phyloP scores from a whole-genome alignment of 306 rosid genomes.

The Rosa multiflora region DNA sequence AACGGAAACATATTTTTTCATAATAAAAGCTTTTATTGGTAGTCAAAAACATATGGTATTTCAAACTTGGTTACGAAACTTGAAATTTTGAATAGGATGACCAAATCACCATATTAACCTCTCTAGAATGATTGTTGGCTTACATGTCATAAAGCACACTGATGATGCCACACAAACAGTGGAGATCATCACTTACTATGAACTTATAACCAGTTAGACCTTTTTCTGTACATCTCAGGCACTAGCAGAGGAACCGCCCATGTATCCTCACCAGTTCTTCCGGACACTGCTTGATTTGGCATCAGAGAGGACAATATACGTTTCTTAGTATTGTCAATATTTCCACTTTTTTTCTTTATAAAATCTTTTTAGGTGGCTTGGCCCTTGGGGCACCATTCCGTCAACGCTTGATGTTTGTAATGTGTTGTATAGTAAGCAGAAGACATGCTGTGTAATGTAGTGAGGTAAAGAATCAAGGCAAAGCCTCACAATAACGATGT shows the following conservation, averaged over 20 bases:
- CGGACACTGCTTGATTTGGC: conserved; percentile 81
- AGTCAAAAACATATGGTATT: not conserved
- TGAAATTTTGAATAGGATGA: conserved; percentile 12
- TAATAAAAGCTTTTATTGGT: not conserved
- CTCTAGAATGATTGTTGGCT: not conserved
- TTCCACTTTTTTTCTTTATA: conserved; percentile 18
- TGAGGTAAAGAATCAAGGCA: not conserved
- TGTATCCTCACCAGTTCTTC: conserved; percentile 88
- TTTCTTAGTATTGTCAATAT: not conserved
- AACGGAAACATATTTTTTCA: not conserved
- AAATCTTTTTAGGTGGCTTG: not conserved
- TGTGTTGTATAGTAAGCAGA: not conserved
- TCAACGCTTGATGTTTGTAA: not conserved
- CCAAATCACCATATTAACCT: not conserved
- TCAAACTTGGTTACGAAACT: not conserved
- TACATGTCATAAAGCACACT: not conserved
- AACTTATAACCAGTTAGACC: conserved; percentile 22
- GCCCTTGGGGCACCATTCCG: not conserved
- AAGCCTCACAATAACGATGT: not conserved
- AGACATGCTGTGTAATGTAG: not conserved
- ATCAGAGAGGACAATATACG: conserved; percentile 51
- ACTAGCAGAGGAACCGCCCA: conserved; percentile 73
- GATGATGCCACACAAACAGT: not conserved
- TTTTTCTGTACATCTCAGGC: conserved; percentile 59
- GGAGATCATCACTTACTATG: not conserved